Percentiles rank a stretch among this genome's conserved stretches.
phyloP scores from a whole-genome alignment of 192 early-diverging fungal genomes.

The Umbelopsis vinacea region DNA sequence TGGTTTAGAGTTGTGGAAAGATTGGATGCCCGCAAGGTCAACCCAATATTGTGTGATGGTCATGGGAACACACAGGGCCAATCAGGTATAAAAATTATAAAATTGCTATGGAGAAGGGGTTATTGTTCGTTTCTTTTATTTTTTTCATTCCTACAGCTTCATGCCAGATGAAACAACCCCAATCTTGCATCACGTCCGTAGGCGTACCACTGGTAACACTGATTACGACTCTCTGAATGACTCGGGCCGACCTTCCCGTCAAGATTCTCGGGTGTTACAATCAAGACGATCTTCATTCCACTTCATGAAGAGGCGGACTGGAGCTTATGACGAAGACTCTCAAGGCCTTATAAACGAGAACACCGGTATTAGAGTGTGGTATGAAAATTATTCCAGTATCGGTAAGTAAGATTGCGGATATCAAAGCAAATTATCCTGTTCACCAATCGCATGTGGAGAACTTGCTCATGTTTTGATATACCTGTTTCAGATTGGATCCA shows the following conservation, averaged over 20 bases:
- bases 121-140: neutral
- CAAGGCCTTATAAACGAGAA: constrained; percentile 56
- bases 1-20: too few species aligned
- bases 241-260: constrained; percentile 12
- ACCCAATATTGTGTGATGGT: constrained; percentile 5
- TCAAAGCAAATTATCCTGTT: neutral
- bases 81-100: neutral
- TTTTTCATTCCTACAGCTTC: neutral
- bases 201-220: constrained; percentile 5
- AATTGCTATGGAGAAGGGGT: neutral
- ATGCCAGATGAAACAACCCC: constrained; percentile 19
- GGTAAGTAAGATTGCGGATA: constrained; percentile 36
- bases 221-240: constrained; percentile 3
- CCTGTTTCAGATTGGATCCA: constrained; percentile 82
- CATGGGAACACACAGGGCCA: constrained; percentile 6
- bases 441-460: neutral
- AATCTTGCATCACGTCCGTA: constrained; percentile 17
- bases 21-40: neutral
- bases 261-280: constrained; percentile 8
- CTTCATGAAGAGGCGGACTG: constrained; percentile 31
- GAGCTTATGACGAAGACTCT: constrained; percentile 52
- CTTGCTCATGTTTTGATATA: neutral
- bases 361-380: constrained; percentile 61
- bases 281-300: constrained; percentile 8
- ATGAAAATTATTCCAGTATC: constrained; percentile 62